Percentiles rank a stretch among this genome's conserved stretches.
Evolutionary conservation across 768 basidiomycete genomes (phyloP).

Genomic region (Amanita rubescens): DNA sequence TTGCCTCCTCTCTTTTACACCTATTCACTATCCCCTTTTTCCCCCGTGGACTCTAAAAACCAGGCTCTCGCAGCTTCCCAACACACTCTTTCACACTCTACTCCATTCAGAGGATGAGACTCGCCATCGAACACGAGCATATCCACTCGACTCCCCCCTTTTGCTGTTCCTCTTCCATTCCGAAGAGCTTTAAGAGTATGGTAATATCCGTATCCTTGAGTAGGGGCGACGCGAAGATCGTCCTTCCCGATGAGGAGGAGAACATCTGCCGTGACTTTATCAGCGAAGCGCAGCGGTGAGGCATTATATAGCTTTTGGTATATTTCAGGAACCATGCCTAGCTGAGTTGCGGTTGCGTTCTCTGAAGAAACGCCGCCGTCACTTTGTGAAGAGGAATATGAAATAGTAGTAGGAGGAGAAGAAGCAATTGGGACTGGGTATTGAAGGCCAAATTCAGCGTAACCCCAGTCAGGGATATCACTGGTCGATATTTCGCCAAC

Average conservation of each 20-base stretch:
- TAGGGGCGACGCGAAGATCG: conserved; percentile 59
- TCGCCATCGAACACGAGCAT: too few species aligned
- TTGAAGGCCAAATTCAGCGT: conserved; percentile 36
- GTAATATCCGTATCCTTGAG: conserved; percentile 56
- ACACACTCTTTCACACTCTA: too few species aligned
- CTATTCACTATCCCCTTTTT: too few species aligned
- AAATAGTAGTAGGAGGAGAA: background rate
- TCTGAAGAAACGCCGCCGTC: background rate
- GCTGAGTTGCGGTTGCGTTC: conserved; percentile 4
- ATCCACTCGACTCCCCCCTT: too few species aligned
- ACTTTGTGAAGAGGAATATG: conserved; percentile 2
- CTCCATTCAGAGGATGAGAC: too few species aligned
- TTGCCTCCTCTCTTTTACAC: too few species aligned
- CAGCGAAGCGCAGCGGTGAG: conserved; percentile 54
- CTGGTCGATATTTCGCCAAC: too few species aligned
- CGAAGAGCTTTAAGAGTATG: conserved; percentile 48
- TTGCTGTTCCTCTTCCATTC: background rate
- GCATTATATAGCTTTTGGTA: conserved; percentile 40
- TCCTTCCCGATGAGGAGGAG: conserved; percentile 58
- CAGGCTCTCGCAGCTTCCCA: too few species aligned
- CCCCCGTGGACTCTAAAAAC: too few species aligned
- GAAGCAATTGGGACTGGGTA: conserved; percentile 21
- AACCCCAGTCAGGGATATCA: conserved; percentile 75
- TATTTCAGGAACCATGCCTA: too few species aligned
- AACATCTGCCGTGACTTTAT: conserved; percentile 43